Evolutionary conservation across 2,329 filamentous ascomycete species (phyloP).

Genomic region (Diaporthe vaccinii): DNA sequence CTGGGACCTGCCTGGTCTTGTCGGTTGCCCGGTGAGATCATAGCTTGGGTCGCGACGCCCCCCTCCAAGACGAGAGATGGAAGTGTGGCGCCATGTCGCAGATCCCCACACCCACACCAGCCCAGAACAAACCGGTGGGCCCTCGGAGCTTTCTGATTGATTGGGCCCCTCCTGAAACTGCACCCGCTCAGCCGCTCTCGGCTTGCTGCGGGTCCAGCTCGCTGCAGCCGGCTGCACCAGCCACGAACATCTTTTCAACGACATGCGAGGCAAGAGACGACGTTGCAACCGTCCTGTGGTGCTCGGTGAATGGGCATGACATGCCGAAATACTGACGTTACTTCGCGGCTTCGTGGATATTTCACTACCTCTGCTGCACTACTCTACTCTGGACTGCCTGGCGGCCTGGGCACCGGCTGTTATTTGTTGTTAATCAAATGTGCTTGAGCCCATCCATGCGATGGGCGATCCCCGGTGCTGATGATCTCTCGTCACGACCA

Average conservation of each 20-base stretch:
- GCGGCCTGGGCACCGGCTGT: not conserved
- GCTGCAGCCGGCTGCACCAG: slow-evolving; percentile 3
- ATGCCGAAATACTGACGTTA: slow-evolving; percentile 9
- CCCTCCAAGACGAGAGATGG: not conserved
- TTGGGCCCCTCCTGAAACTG: slow-evolving; percentile 21
- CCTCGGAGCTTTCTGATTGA: slow-evolving; percentile 6
- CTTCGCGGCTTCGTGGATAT: slow-evolving; percentile 1
- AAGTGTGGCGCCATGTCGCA: slow-evolving; percentile 21
- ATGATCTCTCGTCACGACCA: slow-evolving; percentile 25
- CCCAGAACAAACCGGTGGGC: slow-evolving; percentile 14
- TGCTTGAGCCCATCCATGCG: slow-evolving; percentile 7
- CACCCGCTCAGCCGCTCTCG: not conserved
- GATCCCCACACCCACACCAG: slow-evolving; percentile 14
- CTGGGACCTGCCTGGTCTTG: not conserved
- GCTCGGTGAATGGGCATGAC: not conserved
- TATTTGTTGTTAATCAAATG: slow-evolving; percentile 6
- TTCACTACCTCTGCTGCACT: not conserved
- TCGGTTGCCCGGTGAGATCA: slow-evolving; percentile 18
- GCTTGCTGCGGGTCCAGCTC: not conserved
- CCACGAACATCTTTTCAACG: slow-evolving; percentile 32
- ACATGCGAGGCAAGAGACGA: slow-evolving; percentile 5
- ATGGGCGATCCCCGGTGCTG: not conserved
- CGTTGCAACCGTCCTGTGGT: not conserved
- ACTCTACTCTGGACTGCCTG: not conserved
- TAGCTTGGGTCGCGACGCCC: not conserved